Evolutionary conservation across 257 asterid genomes (phyloP).

Genomic region (Petunia axillaris): DNA sequence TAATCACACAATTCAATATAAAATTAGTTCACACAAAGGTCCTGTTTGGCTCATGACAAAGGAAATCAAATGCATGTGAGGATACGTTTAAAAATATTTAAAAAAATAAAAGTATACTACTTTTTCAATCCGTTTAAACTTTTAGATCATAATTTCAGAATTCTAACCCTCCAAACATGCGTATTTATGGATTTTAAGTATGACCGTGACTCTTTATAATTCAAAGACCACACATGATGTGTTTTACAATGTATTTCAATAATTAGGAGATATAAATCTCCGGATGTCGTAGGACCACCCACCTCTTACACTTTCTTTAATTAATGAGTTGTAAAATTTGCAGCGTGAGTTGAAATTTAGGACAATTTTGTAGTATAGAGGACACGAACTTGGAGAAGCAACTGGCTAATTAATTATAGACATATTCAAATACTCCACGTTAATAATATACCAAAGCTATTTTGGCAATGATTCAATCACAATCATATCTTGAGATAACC

Average conservation of each 20-base stretch:
- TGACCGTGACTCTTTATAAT: not conserved
- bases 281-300: not conserved
- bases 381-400: slow-evolving; percentile 25
- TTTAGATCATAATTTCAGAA: too few species aligned
- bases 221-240: slow-evolving; percentile 28
- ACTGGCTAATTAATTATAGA: not conserved
- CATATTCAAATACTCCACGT: slow-evolving; percentile 21
- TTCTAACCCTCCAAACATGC: too few species aligned
- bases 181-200: too few species aligned
- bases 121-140: too few species aligned
- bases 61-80: too few species aligned
- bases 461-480: not conserved
- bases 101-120: too few species aligned
- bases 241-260: not conserved
- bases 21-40: too few species aligned
- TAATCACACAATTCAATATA: too few species aligned
- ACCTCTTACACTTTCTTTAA: slow-evolving; percentile 10
- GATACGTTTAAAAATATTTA: too few species aligned
- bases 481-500: not conserved
- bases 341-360: slow-evolving; percentile 11
- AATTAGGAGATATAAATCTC: not conserved
- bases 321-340: slow-evolving; percentile 3
- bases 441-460: not conserved
- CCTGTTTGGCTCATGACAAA: too few species aligned
- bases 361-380: not conserved